Percentiles rank a stretch among this genome's conserved stretches.
phyloP scores from a whole-genome alignment of 129 eudicot species.

The Mikania micrantha region DNA sequence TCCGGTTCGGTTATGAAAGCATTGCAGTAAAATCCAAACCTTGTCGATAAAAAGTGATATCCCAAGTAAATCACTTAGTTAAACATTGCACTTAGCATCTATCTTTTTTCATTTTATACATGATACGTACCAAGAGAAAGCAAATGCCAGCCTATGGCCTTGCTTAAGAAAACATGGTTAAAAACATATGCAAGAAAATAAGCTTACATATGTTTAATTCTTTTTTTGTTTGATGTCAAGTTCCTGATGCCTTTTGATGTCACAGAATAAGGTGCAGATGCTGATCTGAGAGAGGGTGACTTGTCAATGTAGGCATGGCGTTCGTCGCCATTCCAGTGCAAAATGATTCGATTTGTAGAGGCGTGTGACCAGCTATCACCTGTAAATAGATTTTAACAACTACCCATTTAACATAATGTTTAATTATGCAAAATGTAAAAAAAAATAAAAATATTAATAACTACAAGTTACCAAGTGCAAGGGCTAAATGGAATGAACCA shows the following conservation, averaged over 20 bases:
- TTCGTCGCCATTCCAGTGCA: conserved; percentile 81
- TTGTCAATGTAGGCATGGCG: conserved; percentile 71
- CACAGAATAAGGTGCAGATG: conserved; percentile 51
- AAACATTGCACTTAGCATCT: too few species aligned
- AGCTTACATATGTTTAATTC: too few species aligned
- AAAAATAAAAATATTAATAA: background rate
- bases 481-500: conserved; percentile 75
- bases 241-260: too few species aligned
- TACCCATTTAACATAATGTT: background rate
- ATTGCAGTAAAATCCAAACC: too few species aligned
- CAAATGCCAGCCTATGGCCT: too few species aligned
- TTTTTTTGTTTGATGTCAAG: too few species aligned
- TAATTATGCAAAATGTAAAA: background rate
- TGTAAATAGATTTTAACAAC: conserved; percentile 24
- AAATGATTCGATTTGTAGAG: conserved; percentile 73
- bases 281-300: conserved; percentile 70
- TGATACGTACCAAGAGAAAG: too few species aligned
- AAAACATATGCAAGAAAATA: background rate
- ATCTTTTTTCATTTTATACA: too few species aligned
- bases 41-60: too few species aligned
- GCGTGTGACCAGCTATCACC: conserved; percentile 99
- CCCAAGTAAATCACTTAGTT: too few species aligned
- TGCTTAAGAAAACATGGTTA: too few species aligned
- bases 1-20: too few species aligned
- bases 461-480: conserved; percentile 70